These are phyloP conservation scores for Sugiyamaella japonica DNA, from an alignment of 1,139 yeast genomes.

Conservation along the genomic window DNA sequence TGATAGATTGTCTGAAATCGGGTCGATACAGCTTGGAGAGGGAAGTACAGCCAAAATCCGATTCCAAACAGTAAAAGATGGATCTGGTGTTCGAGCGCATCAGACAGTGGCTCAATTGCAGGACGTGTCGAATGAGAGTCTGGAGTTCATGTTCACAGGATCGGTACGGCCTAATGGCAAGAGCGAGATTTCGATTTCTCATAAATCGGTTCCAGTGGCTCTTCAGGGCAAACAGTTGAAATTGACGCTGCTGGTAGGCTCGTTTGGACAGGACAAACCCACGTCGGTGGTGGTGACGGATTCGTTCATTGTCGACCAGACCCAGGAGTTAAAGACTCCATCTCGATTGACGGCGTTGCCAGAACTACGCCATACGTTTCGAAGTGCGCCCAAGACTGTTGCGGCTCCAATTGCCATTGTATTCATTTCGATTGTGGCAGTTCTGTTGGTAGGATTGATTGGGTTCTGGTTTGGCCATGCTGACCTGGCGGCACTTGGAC, in stretches of 20 bases:
- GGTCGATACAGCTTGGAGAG: constrained; percentile 24
- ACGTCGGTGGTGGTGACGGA: constrained; percentile 20
- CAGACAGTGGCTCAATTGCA: constrained; percentile 34
- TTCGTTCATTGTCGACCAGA: constrained; percentile 22
- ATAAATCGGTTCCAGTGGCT: constrained; percentile 35
- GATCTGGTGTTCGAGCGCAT: constrained; percentile 32
- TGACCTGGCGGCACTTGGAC: constrained; percentile 24
- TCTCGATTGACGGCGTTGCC: constrained; percentile 48
- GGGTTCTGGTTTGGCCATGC: constrained; percentile 31
- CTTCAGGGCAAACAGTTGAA: constrained; percentile 28
- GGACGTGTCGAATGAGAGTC: constrained; percentile 27
- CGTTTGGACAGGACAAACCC: constrained; percentile 30
- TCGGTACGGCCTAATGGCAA: constrained; percentile 31
- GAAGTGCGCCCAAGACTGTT: constrained; percentile 55
- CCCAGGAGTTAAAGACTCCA: constrained; percentile 21
- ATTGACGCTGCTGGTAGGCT: constrained; percentile 31
- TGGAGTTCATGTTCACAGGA: constrained; percentile 33
- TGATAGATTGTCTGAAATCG: constrained; percentile 20
- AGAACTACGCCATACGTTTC: constrained; percentile 72
- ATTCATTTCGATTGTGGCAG: constrained; percentile 49
- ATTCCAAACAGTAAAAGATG: constrained; percentile 30
- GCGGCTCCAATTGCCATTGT: constrained; percentile 54
- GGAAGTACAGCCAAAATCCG: constrained; percentile 27
- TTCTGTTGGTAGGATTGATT: constrained; percentile 40
- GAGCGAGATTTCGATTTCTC: constrained; percentile 36